Percentiles rank a stretch among this genome's conserved stretches.
Evolutionary conservation across 2,329 filamentous ascomycete genomes (phyloP).

Genomic region (Delphinella strobiligena): DNA sequence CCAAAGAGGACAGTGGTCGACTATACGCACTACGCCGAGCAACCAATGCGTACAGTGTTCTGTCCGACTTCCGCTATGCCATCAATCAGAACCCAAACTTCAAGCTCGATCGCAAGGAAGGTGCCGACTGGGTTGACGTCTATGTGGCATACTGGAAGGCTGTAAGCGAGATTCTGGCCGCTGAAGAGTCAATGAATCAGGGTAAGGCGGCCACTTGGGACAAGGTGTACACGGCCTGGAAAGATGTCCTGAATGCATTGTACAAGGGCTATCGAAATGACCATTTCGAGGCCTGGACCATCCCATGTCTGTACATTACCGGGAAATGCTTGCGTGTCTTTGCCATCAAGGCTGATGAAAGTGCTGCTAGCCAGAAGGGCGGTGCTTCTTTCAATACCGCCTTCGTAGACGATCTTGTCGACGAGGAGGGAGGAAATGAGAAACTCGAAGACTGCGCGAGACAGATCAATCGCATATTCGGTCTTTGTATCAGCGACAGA

Average conservation of each 20-base stretch:
- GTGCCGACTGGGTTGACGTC: slow-evolving; percentile 75
- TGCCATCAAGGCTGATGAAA: slow-evolving; percentile 80
- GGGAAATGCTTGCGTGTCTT: slow-evolving; percentile 80
- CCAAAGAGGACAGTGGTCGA: slow-evolving; percentile 49
- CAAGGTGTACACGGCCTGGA: slow-evolving; percentile 82
- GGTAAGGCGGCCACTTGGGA: slow-evolving; percentile 51
- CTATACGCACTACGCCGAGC: slow-evolving; percentile 60
- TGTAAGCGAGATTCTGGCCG: slow-evolving; percentile 57
- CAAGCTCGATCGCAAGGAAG: slow-evolving; percentile 43
- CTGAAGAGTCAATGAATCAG: slow-evolving; percentile 42
- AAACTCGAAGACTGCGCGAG: slow-evolving; percentile 85
- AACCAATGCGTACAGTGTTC: slow-evolving; percentile 54
- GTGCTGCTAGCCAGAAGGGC: slow-evolving; percentile 40
- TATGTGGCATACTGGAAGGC: slow-evolving; percentile 78
- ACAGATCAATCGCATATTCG: slow-evolving; percentile 84
- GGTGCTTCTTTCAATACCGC: slow-evolving; percentile 29
- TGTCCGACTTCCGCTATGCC: slow-evolving; percentile 56
- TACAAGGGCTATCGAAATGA: slow-evolving; percentile 69
- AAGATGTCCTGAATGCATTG: slow-evolving; percentile 63
- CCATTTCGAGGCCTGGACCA: slow-evolving; percentile 77
- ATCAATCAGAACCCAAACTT: slow-evolving; percentile 49
- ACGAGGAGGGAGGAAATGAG: slow-evolving; percentile 63
- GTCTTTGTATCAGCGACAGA: slow-evolving; percentile 71
- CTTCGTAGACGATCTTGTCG: slow-evolving; percentile 70
- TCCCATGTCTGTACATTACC: slow-evolving; percentile 77